These are phyloP conservation scores for Colletotrichum brevisporum DNA, from an alignment of 2,329 filamentous ascomycete species.

Conservation along the genomic window DNA sequence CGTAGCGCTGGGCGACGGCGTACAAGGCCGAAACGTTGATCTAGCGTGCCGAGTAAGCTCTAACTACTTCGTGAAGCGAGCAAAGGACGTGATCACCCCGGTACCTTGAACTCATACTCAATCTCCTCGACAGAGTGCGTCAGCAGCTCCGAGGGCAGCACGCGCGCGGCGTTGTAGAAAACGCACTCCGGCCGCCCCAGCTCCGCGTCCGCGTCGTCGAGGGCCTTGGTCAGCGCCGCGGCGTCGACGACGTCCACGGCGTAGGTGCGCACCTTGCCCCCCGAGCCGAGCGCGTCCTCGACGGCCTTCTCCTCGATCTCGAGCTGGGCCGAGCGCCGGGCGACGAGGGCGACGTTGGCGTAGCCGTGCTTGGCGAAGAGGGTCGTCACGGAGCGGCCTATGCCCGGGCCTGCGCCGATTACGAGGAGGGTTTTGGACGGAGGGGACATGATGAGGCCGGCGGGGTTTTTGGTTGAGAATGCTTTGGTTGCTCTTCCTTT, in stretches of 20 bases:
- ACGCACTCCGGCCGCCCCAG: conserved; percentile 62
- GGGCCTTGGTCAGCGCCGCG: conserved; percentile 51
- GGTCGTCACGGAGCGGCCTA: conserved; percentile 12
- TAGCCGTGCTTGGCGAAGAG: conserved; percentile 20
- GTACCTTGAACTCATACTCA: conserved; percentile 65
- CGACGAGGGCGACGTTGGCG: conserved; percentile 61
- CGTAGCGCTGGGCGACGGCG: conserved; percentile 59
- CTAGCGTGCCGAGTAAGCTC: too few relatives aligned
- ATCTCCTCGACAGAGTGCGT: conserved; percentile 59
- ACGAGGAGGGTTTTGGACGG: conserved; percentile 39
- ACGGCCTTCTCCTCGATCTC: conserved; percentile 51
- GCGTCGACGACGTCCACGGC: conserved; percentile 60
- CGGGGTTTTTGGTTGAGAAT: too few relatives aligned
- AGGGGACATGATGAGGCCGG: not conserved
- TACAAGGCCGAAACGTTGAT: conserved; percentile 64
- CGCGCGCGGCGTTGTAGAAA: conserved; percentile 67
- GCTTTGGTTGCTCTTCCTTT: too few relatives aligned
- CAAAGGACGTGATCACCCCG: too few relatives aligned
- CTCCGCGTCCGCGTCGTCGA: conserved; percentile 57
- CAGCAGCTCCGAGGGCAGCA: conserved; percentile 58
- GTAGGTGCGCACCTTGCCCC: conserved; percentile 57
- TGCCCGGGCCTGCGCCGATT: conserved; percentile 12
- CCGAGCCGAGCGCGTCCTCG: conserved; percentile 46
- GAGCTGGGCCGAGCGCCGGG: conserved; percentile 58
- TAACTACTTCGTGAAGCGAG: too few relatives aligned